A percentile compares a stretch with the other conserved stretches of the same genome.
Conservation (phyloP, 2,329 filamentous ascomycete genomes). For the Colletotrichum lentis region DNA sequence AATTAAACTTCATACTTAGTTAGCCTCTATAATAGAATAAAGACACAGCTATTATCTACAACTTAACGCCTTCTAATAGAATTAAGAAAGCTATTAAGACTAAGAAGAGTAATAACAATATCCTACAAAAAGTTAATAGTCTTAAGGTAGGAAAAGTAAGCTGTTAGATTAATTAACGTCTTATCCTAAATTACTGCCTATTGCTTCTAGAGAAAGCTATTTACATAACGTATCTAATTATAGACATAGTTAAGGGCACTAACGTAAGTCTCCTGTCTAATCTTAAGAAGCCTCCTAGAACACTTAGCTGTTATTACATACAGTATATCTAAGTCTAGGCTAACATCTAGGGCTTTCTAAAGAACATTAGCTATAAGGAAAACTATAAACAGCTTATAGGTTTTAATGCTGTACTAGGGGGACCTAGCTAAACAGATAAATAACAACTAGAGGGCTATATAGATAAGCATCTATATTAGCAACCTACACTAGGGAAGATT, state of each 20-base stretch:
- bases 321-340: constrained; percentile 43
- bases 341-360: constrained; percentile 38
- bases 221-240: neutral
- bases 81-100: too few species aligned
- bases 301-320: constrained; percentile 56
- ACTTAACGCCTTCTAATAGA: too few species aligned
- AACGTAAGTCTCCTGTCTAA: constrained; percentile 44
- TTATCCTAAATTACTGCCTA: neutral
- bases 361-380: constrained; percentile 54
- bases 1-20: too few species aligned
- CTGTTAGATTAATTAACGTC: neutral
- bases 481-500: constrained; percentile 59
- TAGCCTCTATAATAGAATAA: too few species aligned
- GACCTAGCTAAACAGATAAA: constrained; percentile 30
- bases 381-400: constrained; percentile 62
- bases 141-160: neutral
- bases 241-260: neutral
- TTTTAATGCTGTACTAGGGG: neutral
- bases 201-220: neutral
- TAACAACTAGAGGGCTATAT: constrained; percentile 57
- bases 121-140: constrained; percentile 37
- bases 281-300: constrained; percentile 52
- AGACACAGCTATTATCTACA: too few species aligned
- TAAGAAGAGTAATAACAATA: too few species aligned
- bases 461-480: constrained; percentile 63